A percentile compares a stretch with the other conserved stretches of the same genome.
Conservation (phyloP, 768 basidiomycete genomes). For the Brasilioporus rufonigricans region DNA sequence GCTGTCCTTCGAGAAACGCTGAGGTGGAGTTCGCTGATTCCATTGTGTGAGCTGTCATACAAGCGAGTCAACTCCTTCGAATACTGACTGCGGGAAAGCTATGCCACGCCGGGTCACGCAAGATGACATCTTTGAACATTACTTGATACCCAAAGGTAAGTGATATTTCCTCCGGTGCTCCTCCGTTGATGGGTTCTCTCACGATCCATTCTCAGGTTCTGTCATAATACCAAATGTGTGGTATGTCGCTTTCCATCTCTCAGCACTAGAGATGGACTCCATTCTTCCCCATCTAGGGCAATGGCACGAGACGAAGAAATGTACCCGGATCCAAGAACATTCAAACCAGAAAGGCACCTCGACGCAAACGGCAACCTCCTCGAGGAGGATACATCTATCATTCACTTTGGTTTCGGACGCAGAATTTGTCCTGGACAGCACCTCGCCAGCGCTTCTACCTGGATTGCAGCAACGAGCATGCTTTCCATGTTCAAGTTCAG, state of each 20-base stretch:
- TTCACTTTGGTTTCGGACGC: constrained; percentile 35
- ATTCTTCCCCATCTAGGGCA: constrained; percentile 10
- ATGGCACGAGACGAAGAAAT: constrained; percentile 24
- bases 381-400: constrained; percentile 17
- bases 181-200: background rate
- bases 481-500: constrained; percentile 19
- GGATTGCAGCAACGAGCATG: constrained; percentile 20
- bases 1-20: constrained; percentile 22
- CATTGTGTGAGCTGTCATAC: constrained; percentile 13
- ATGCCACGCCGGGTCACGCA: constrained; percentile 32
- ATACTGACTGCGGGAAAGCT: constrained; percentile 10
- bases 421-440: constrained; percentile 20
- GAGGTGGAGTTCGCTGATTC: constrained; percentile 23
- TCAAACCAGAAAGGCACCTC: constrained; percentile 35
- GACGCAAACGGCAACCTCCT: constrained; percentile 17
- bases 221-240: constrained; percentile 19
- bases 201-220: constrained; percentile 12
- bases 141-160: constrained; percentile 51
- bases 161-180: background rate
- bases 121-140: constrained; percentile 42
- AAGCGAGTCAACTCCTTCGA: background rate
- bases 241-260: constrained; percentile 1
- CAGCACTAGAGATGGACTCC: too few species aligned
- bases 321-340: constrained; percentile 27
- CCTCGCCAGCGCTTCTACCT: constrained; percentile 16